Evolutionary conservation across 1,139 yeast genomes (phyloP).

Genomic region (Debaryomycetaceae sp.): DNA sequence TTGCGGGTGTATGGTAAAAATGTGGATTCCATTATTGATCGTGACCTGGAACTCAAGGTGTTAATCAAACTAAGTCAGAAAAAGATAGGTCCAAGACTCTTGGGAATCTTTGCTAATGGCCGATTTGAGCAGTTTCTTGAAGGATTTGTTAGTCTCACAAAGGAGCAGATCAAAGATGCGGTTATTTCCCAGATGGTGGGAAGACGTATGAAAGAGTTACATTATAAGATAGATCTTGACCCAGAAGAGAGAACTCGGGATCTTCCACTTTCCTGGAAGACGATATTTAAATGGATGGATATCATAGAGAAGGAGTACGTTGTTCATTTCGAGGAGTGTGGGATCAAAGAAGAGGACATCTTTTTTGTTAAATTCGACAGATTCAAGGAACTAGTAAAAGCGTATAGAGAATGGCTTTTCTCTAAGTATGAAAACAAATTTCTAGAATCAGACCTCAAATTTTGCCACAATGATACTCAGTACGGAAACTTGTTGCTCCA

Average conservation of each 20-base stretch:
- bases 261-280: conserved; percentile 63
- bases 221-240: conserved; percentile 69
- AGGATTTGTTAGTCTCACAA: conserved; percentile 72
- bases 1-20: conserved; percentile 90
- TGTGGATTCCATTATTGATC: conserved; percentile 80
- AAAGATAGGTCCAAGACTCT: conserved; percentile 81
- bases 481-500: conserved; percentile 80
- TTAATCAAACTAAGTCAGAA: conserved; percentile 70
- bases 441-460: conserved; percentile 53
- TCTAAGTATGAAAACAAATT: conserved; percentile 45
- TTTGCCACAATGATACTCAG: conserved; percentile 95
- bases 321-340: conserved; percentile 23
- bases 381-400: conserved; percentile 45
- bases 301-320: conserved; percentile 46
- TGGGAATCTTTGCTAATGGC: conserved; percentile 90
- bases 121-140: conserved; percentile 87
- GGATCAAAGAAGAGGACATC: conserved; percentile 35
- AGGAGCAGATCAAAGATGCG: conserved; percentile 69
- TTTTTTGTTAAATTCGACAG: conserved; percentile 47
- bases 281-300: conserved; percentile 69
- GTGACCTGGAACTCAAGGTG: conserved; percentile 73
- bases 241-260: conserved; percentile 49
- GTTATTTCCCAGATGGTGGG: conserved; percentile 83
- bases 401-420: conserved; percentile 63
- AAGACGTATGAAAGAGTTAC: conserved; percentile 94